Conservation (phyloP, 257 asterid species). For the Echium plantagineum region DNA sequence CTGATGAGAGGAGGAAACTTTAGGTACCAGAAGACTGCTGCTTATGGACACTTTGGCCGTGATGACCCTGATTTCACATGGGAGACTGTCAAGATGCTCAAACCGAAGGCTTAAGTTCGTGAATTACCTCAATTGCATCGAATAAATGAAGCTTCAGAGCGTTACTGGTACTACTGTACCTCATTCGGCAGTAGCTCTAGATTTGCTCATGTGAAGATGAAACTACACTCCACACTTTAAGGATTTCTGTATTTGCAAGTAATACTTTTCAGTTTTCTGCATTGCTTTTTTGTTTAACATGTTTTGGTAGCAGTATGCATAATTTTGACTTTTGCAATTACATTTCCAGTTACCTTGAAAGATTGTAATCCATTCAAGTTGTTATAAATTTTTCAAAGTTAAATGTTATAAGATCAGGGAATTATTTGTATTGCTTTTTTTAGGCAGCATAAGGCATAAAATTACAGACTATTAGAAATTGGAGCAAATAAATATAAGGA, state of each 20-base stretch:
- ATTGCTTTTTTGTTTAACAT: not conserved
- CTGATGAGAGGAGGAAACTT: constrained; percentile 67
- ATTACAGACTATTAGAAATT: too few relatives aligned
- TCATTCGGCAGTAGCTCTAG: not conserved
- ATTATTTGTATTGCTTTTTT: not conserved
- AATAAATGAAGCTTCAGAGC: not conserved
- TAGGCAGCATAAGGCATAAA: too few relatives aligned
- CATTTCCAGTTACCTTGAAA: too few relatives aligned
- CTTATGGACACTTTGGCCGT: constrained; percentile 90
- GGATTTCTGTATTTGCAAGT: not conserved
- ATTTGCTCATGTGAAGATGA: not conserved
- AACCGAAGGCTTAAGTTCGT: constrained; percentile 64
- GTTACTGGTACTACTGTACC: not conserved
- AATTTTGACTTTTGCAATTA: too few relatives aligned
- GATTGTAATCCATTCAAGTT: not conserved
- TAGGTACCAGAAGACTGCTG: constrained; percentile 91
- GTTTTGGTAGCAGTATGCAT: too few relatives aligned
- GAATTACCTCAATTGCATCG: not conserved
- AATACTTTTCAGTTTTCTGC: not conserved
- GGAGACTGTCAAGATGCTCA: constrained; percentile 78
- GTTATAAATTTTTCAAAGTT: too few relatives aligned
- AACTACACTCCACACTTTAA: not conserved
- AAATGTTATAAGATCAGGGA: not conserved
- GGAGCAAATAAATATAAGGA: too few relatives aligned
- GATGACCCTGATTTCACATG: constrained; percentile 77